Evolutionary conservation across 2,329 filamentous ascomycete species (phyloP).

Genomic region (Aureobasidium sp.): DNA sequence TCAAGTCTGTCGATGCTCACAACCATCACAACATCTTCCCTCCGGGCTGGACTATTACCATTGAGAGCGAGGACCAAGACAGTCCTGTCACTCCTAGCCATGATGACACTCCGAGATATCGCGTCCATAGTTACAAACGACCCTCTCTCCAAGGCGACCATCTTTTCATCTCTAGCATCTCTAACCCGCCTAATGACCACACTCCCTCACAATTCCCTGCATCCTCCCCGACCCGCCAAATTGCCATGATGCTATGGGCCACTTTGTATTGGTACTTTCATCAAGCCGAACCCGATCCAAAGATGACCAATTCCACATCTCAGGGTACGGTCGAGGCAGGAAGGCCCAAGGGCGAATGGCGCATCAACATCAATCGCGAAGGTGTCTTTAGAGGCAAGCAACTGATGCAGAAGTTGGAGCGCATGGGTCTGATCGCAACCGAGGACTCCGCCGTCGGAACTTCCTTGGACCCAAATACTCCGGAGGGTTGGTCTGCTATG

Average conservation of each 20-base stretch:
- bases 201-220: slow-evolving; percentile 72
- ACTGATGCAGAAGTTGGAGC: slow-evolving; percentile 80
- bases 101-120: slow-evolving; percentile 27
- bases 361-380: slow-evolving; percentile 73
- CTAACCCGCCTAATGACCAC: slow-evolving; percentile 73
- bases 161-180: slow-evolving; percentile 87
- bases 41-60: slow-evolving; percentile 81
- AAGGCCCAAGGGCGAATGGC: slow-evolving; percentile 78
- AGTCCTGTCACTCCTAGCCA: slow-evolving; percentile 20
- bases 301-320: slow-evolving; percentile 57
- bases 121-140: slow-evolving; percentile 58
- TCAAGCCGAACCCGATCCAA: slow-evolving; percentile 63
- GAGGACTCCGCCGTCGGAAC: slow-evolving; percentile 69
- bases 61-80: slow-evolving; percentile 60
- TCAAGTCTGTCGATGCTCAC: slow-evolving; percentile 74
- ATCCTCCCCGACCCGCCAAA: slow-evolving; percentile 75
- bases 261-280: slow-evolving; percentile 98
- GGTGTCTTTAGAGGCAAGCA: slow-evolving; percentile 82
- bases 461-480: slow-evolving; percentile 45
- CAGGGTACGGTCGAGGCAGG: slow-evolving; percentile 58
- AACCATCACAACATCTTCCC: slow-evolving; percentile 66
- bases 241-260: slow-evolving; percentile 95
- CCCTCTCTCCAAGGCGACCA: slow-evolving; percentile 75
- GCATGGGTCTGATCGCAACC: slow-evolving; percentile 78
- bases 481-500: slow-evolving; percentile 67